A percentile compares a stretch with the other conserved stretches of the same genome.
These are phyloP conservation scores for Trichopus zeylanicus DNA, from an alignment of 116 monocot species.

Conservation along the genomic window DNA sequence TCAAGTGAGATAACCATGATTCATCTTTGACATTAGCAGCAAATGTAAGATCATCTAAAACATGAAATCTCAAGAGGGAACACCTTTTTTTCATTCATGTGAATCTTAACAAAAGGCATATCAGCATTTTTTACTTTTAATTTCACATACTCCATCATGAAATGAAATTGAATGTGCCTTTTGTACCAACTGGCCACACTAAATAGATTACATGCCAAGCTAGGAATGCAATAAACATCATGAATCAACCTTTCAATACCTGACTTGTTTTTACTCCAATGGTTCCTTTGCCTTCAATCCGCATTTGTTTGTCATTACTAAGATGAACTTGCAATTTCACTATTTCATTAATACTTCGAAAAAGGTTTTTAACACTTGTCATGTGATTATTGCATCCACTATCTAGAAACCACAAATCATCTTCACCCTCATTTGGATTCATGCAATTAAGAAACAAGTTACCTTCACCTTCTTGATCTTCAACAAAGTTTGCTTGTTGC, in stretches of 20 bases:
- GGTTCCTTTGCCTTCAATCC: slow-evolving; percentile 9
- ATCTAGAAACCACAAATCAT: slow-evolving; percentile 7
- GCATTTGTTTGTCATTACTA: slow-evolving; percentile 9
- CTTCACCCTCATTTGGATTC: too few relatives aligned
- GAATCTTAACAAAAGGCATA: neutral
- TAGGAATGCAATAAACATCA: slow-evolving; percentile 12
- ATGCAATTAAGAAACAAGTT: slow-evolving; percentile 14
- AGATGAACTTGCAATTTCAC: too few relatives aligned
- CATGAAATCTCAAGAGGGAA: slow-evolving; percentile 10
- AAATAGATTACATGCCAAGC: slow-evolving; percentile 10
- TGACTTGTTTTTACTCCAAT: slow-evolving; percentile 4
- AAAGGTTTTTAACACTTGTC: slow-evolving; percentile 9
- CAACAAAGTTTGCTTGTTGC: slow-evolving; percentile 10
- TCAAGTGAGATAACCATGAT: too few relatives aligned
- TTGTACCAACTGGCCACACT: slow-evolving; percentile 9
- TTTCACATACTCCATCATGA: slow-evolving; percentile 2
- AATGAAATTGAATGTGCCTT: slow-evolving; percentile 8
- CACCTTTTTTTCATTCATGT: slow-evolving; percentile 3
- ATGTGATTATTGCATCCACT: slow-evolving; percentile 33
- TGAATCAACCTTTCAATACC: too few relatives aligned
- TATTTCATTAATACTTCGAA: slow-evolving; percentile 18
- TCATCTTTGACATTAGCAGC: too few relatives aligned
- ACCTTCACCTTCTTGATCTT: slow-evolving; percentile 9
- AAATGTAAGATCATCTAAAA: too few relatives aligned
- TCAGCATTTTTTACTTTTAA: slow-evolving; percentile 2